Base-by-base conservation (phyloP, 768 basidiomycete species). In the Suillus decipiens region DNA sequence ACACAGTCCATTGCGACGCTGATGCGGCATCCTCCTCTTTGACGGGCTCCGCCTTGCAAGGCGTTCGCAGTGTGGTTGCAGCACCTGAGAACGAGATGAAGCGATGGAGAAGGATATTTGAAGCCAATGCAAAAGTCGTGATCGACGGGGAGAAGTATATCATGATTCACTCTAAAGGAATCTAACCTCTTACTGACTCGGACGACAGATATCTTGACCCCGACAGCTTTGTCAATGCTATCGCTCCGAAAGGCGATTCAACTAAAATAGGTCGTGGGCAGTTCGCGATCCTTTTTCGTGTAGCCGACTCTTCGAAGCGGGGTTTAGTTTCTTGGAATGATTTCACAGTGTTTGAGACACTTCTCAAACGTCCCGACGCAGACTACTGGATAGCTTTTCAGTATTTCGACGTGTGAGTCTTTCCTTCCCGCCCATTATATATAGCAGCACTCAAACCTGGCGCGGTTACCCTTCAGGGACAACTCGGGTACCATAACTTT, bases 311-410 rank as follows among this genome's bases (percentile, higher is more conserved):
- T 50, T 84, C 86, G 50, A 84, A 86, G 72, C 85, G 88, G 67
- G 93, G 89, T 42, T 79, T 91, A 31, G 84, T 96, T 60, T 90
- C 90, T 58, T 98, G 94, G 90, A 95, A 97, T 70, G 97, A 99
- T 76, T 99, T 97, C 69, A 89, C 88, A 7, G 89, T 96, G 65
- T 99, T 99, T 73, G 91, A 99, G 80, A 96, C 95, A 19, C 79
- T 93, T 66, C 78, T 96, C 70, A 95, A 98, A 80, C 84, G 92
- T 67, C 93, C 96, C 22, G 96, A 98, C 76, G 96, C 96, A 36
- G 95, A 98, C 75, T 96, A 96, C 76, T 93, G 91, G 84, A 95
- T 96, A 76, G 95, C 95, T 22, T 96, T 96, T 81, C 89, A 92
- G 73, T 96, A 93, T 73, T 97, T 96, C 75, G 95, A 97, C 75